phyloP scores from a whole-genome alignment of 2,329 filamentous ascomycete genomes.

The Dactylonectria macrodidyma region DNA sequence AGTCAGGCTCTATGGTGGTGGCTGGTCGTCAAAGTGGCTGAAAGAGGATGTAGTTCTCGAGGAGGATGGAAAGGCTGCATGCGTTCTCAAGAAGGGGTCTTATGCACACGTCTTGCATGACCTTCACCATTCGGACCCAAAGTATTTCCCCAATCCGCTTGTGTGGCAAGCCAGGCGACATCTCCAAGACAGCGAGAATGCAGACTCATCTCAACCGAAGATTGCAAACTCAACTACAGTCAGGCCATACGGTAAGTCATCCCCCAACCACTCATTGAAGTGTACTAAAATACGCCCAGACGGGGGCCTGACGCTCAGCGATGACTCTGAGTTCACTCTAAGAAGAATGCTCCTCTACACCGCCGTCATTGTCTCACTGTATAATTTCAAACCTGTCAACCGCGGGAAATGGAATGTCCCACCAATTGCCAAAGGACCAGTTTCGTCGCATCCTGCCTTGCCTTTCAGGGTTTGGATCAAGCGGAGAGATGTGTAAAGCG shows the following conservation, averaged over 20 bases:
- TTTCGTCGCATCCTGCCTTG: constrained; percentile 47
- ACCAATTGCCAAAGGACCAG: constrained; percentile 43
- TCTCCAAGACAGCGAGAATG: constrained; percentile 45
- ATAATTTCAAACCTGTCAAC: constrained; percentile 52
- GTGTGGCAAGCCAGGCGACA: constrained; percentile 56
- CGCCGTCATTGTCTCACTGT: constrained; percentile 54
- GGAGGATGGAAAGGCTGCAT: constrained; percentile 44
- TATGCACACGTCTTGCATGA: constrained; percentile 54
- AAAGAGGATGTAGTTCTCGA: constrained; percentile 52
- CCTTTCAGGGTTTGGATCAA: constrained; percentile 53
- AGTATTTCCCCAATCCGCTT: constrained; percentile 50
- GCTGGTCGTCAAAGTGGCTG: constrained; percentile 51
- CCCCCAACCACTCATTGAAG: neutral
- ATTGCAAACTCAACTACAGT: constrained; percentile 47
- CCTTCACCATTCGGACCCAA: constrained; percentile 54
- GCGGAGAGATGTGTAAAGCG: constrained; percentile 37
- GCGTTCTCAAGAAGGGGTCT: constrained; percentile 52
- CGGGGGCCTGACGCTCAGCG: constrained; percentile 51
- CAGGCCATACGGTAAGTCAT: constrained; percentile 52
- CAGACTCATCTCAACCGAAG: constrained; percentile 42
- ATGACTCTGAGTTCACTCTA: constrained; percentile 51
- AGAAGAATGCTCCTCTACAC: constrained; percentile 54
- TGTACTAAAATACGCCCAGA: constrained; percentile 44
- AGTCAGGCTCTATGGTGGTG: constrained; percentile 55
- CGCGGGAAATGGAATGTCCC: constrained; percentile 48